Evolutionary conservation across 169 alveolate genomes (phyloP).

Genomic region (Eimeria maxima): DNA sequence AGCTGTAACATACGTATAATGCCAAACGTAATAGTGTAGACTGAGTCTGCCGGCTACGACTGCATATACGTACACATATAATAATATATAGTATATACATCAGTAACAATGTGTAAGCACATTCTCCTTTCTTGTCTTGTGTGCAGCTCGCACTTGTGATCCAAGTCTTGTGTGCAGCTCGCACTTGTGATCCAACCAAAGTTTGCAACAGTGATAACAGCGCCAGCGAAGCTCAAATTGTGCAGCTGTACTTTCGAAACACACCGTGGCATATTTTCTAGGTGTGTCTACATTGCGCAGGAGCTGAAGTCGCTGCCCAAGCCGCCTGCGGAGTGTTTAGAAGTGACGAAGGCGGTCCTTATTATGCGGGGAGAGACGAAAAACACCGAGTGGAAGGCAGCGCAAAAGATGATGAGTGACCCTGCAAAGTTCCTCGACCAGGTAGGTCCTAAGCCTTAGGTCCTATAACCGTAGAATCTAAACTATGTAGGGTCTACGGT

Average conservation of each 20-base stretch:
- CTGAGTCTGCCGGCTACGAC: neutral
- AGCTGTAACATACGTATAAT: no score
- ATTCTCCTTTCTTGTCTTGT: no score
- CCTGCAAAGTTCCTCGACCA: conserved; percentile 95
- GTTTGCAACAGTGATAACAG: neutral
- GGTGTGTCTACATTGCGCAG: conserved; percentile 78
- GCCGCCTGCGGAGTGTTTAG: conserved; percentile 96
- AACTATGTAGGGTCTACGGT: no score
- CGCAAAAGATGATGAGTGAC: conserved; percentile 96
- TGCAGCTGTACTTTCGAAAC: neutral
- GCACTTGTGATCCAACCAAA: neutral
- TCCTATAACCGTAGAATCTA: neutral
- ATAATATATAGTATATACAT: no score
- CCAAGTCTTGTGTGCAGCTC: neutral
- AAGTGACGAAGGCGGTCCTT: conserved; percentile 95
- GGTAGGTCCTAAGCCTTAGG: conserved; percentile 84
- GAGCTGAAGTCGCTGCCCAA: conserved; percentile 96
- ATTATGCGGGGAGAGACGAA: conserved; percentile 95
- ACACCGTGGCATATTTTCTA: neutral
- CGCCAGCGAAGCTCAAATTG: neutral
- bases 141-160: neutral
- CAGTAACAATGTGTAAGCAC: no score
- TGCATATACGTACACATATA: neutral
- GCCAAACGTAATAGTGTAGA: no score
- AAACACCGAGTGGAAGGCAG: conserved; percentile 95